Conservation (phyloP, 2,329 filamentous ascomycete species). For the Achaetomium macrosporum region DNA sequence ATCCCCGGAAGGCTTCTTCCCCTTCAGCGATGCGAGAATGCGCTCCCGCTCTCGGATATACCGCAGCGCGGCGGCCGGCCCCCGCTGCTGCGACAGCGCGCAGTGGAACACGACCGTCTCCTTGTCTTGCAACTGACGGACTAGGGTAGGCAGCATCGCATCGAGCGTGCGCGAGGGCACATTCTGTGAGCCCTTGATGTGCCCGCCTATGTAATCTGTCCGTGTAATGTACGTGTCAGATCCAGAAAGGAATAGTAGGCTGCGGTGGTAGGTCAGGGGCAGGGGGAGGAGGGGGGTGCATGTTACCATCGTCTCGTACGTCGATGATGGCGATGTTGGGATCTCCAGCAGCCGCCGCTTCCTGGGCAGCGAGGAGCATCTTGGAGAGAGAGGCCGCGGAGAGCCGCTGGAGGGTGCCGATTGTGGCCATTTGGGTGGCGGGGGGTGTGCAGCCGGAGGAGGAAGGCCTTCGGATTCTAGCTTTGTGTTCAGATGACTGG, state of each 20-base stretch:
- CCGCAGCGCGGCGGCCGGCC: constrained; percentile 73
- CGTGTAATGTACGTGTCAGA: neutral
- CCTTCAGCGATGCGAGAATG: constrained; percentile 24
- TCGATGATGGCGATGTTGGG: constrained; percentile 69
- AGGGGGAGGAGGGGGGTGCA: neutral
- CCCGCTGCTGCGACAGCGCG: constrained; percentile 82
- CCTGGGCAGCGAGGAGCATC: constrained; percentile 51
- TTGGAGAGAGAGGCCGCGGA: constrained; percentile 62
- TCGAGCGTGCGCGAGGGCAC: constrained; percentile 70
- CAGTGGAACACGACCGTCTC: constrained; percentile 92
- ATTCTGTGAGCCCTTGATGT: constrained; percentile 74
- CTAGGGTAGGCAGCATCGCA: constrained; percentile 71
- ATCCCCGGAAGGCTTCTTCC: constrained; percentile 23
- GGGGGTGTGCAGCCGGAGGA: too few relatives aligned
- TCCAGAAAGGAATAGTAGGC: neutral
- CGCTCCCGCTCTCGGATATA: constrained; percentile 69
- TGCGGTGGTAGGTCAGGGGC: neutral
- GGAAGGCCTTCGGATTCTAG: neutral
- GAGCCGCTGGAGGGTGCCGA: constrained; percentile 61
- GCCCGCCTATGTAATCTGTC: constrained; percentile 80
- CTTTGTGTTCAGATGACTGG: neutral
- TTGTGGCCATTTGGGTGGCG: constrained; percentile 40
- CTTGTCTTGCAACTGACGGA: constrained; percentile 69
- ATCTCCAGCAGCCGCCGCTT: constrained; percentile 28
- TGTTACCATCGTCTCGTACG: constrained; percentile 73